Evolutionary conservation across 176 grass and related monocot genomes (phyloP).

Genomic region (Aegilops bicornis): DNA sequence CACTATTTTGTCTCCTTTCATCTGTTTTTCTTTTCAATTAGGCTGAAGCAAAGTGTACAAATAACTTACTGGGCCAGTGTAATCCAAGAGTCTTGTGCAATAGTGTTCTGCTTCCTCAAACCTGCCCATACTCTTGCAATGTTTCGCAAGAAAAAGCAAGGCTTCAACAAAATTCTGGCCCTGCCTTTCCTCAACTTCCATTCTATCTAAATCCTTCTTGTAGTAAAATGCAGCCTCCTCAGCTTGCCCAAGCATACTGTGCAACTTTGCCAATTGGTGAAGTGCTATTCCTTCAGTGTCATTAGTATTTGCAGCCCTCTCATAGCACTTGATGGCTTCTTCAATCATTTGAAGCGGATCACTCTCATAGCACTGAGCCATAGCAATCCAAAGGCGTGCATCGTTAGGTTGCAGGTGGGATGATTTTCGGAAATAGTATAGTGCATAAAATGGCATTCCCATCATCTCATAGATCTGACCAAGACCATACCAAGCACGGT

Average conservation of each 20-base stretch:
- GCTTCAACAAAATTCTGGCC: slow-evolving; percentile 87
- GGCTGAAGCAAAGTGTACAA: background rate
- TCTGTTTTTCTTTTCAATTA: slow-evolving; percentile 15
- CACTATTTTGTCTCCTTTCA: background rate
- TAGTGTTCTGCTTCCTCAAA: slow-evolving; percentile 88
- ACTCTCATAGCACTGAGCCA: slow-evolving; percentile 98
- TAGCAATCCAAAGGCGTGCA: slow-evolving; percentile 94
- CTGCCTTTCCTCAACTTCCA: slow-evolving; percentile 92
- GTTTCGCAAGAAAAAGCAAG: slow-evolving; percentile 84
- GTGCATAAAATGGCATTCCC: slow-evolving; percentile 90
- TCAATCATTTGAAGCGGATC: slow-evolving; percentile 85
- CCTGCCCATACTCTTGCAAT: slow-evolving; percentile 65
- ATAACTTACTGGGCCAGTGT: slow-evolving; percentile 87
- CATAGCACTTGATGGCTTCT: slow-evolving; percentile 95
- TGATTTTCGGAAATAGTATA: slow-evolving; percentile 88
- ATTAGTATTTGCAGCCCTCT: slow-evolving; percentile 74
- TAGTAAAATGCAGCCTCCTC: slow-evolving; percentile 87
- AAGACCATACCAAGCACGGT: slow-evolving; percentile 97
- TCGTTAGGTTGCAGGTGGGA: slow-evolving; percentile 90
- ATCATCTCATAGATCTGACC: slow-evolving; percentile 99
- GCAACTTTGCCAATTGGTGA: slow-evolving; percentile 78
- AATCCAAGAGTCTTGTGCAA: slow-evolving; percentile 89
- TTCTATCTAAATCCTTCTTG: slow-evolving; percentile 88
- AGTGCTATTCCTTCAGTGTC: slow-evolving; percentile 95
- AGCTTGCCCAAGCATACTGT: slow-evolving; percentile 62